These are phyloP conservation scores for Schwanniomyces sp. DNA, from an alignment of 805 yeast species.

Conservation along the genomic window DNA sequence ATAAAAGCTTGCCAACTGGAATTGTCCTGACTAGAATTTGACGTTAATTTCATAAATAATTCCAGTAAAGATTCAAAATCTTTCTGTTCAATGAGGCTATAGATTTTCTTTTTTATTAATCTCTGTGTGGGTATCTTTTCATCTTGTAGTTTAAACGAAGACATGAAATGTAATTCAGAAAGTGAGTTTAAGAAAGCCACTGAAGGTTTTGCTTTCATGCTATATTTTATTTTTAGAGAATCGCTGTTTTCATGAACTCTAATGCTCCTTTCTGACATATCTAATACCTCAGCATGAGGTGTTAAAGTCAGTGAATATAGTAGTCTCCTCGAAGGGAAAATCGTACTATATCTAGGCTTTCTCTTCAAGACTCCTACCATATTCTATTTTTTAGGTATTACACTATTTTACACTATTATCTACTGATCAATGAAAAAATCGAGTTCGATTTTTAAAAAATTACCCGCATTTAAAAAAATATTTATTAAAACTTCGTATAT, in stretches of 20 bases:
- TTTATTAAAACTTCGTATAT: neutral
- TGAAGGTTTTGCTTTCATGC: slow-evolving; percentile 2
- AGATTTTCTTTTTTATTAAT: slow-evolving; percentile 13
- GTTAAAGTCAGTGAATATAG: slow-evolving; percentile 10
- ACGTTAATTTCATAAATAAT: slow-evolving; percentile 13
- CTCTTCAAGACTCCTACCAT: slow-evolving; percentile 4
- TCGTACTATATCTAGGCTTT: neutral
- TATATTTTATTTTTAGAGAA: neutral
- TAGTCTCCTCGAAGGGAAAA: slow-evolving; percentile 4
- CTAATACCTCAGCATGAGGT: slow-evolving; percentile 9
- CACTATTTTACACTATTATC: neutral
- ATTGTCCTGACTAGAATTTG: slow-evolving; percentile 1
- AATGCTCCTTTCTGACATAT: slow-evolving; percentile 1
- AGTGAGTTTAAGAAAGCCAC: slow-evolving; percentile 9
- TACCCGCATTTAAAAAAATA: slow-evolving; percentile 1
- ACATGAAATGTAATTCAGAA: slow-evolving; percentile 11
- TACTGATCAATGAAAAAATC: slow-evolving; percentile 1
- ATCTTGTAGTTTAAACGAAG: slow-evolving; percentile 5
- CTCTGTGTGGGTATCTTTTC: slow-evolving; percentile 4
- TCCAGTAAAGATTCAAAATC: slow-evolving; percentile 13
- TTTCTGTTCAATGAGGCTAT: slow-evolving; percentile 11
- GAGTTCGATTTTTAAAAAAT: neutral
- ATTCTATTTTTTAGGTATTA: neutral
- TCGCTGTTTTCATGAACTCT: neutral
- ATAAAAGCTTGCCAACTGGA: slow-evolving; percentile 8